These are phyloP conservation scores for Teratosphaeria gauchensis DNA, from an alignment of 2,329 filamentous ascomycete species.

Conservation along the genomic window DNA sequence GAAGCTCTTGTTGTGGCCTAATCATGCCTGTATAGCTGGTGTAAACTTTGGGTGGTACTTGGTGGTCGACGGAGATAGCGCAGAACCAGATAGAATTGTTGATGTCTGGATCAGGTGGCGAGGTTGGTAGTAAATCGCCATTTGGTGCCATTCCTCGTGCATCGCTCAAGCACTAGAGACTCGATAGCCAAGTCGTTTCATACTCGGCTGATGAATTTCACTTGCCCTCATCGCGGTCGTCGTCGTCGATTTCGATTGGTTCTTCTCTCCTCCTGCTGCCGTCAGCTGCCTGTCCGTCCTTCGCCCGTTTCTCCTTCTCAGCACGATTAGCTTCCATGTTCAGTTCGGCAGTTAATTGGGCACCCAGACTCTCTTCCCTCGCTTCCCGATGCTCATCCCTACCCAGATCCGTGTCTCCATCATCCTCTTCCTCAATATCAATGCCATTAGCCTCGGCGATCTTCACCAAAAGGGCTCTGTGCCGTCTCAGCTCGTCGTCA, in stretches of 20 bases:
- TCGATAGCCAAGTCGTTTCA: neutral
- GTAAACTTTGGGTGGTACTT: slow-evolving; percentile 64
- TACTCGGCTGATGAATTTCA: neutral
- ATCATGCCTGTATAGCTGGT: slow-evolving; percentile 70
- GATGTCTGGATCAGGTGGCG: slow-evolving; percentile 67
- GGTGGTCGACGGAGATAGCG: slow-evolving; percentile 55
- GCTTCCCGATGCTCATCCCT: slow-evolving; percentile 6
- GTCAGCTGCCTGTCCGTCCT: neutral
- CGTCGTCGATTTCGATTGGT: slow-evolving; percentile 12
- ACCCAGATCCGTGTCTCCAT: slow-evolving; percentile 3
- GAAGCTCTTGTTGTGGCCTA: slow-evolving; percentile 63
- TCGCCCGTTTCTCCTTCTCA: neutral
- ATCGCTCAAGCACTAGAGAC: neutral
- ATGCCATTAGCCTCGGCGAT: slow-evolving; percentile 17
- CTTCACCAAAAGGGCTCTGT: slow-evolving; percentile 19
- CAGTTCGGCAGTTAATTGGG: slow-evolving; percentile 19
- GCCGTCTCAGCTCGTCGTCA: slow-evolving; percentile 23
- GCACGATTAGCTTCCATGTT: slow-evolving; percentile 15
- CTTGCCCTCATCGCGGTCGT: neutral
- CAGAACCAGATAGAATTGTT: slow-evolving; percentile 50
- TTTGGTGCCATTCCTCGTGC: neutral
- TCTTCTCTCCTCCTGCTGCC: neutral
- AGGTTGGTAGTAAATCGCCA: slow-evolving; percentile 48
- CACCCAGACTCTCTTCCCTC: slow-evolving; percentile 17
- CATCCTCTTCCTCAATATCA: slow-evolving; percentile 10